Percentiles rank a stretch among this genome's conserved stretches.
Conservation (phyloP, 306 rosid species). For the Sechiopsis laciniata region DNA sequence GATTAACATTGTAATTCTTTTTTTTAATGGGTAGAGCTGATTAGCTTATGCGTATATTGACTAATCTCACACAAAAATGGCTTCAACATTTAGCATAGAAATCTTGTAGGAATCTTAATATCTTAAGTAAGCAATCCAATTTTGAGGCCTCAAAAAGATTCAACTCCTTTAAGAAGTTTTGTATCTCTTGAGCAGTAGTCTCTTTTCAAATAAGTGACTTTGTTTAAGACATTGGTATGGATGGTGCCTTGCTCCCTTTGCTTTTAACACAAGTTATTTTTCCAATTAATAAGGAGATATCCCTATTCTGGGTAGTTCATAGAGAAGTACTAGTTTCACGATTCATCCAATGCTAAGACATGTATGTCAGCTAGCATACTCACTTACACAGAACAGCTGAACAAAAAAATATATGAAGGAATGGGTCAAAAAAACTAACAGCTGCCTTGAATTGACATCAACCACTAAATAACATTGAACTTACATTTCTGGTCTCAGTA, state of each 20-base stretch:
- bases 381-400: not conserved
- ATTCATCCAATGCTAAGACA: not conserved
- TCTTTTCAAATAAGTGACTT: not conserved
- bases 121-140: not conserved
- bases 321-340: not conserved
- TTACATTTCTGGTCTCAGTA: constrained; percentile 76
- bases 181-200: too few relatives aligned
- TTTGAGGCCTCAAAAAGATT: not conserved
- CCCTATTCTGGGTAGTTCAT: not conserved
- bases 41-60: not conserved
- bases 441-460: not conserved
- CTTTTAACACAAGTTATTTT: not conserved
- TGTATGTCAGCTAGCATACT: not conserved
- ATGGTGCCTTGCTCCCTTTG: not conserved
- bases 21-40: not conserved
- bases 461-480: not conserved
- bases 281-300: not conserved
- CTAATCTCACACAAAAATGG: not conserved
- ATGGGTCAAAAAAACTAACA: not conserved
- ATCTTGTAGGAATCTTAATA: not conserved
- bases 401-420: not conserved
- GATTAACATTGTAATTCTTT: not conserved
- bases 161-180: too few relatives aligned
- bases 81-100: not conserved
- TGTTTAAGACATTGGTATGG: not conserved